Conservation (phyloP, 2,329 filamentous ascomycete genomes). For the Tolypocladium ophioglossoides region DNA sequence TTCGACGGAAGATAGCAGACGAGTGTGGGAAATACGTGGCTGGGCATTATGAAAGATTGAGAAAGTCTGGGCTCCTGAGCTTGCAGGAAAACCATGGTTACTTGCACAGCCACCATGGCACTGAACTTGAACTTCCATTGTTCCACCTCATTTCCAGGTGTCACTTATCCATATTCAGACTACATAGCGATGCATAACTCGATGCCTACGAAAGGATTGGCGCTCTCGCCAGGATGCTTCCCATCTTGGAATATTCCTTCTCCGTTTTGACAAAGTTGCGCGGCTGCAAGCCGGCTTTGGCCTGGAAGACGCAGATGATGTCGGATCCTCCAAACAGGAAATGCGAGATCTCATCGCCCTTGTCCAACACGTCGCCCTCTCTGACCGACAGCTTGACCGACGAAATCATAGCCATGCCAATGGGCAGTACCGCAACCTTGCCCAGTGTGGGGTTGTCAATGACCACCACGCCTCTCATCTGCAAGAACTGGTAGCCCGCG, state of each 20-base stretch:
- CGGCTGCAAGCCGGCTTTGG: constrained; percentile 7
- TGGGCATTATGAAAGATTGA: no score
- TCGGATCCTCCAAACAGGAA: constrained; percentile 34
- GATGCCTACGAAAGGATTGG: no score
- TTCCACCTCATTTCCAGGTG: no score
- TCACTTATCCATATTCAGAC: no score
- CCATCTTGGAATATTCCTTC: constrained; percentile 9
- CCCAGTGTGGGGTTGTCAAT: constrained; percentile 24
- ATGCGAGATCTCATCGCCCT: constrained; percentile 29
- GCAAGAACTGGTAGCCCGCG: constrained; percentile 28
- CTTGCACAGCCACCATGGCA: no score
- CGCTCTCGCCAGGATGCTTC: constrained; percentile 7
- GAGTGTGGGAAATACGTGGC: no score
- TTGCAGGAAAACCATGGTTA: no score
- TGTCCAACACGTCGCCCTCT: constrained; percentile 16
- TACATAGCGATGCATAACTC: no score
- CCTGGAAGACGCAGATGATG: constrained; percentile 27
- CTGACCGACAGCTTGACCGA: constrained; percentile 23
- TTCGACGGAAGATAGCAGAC: no score
- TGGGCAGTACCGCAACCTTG: constrained; percentile 28
- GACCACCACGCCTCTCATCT: constrained; percentile 26
- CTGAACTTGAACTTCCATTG: no score
- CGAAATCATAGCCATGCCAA: constrained; percentile 33
- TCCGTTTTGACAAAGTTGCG: constrained; percentile 9
- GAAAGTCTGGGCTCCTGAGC: no score